Evolutionary conservation across 495 filamentous ascomycete genomes (phyloP), one percentile per base, ranked within the genome.

Genomic region (Opeltia flavorubescens): DNA sequence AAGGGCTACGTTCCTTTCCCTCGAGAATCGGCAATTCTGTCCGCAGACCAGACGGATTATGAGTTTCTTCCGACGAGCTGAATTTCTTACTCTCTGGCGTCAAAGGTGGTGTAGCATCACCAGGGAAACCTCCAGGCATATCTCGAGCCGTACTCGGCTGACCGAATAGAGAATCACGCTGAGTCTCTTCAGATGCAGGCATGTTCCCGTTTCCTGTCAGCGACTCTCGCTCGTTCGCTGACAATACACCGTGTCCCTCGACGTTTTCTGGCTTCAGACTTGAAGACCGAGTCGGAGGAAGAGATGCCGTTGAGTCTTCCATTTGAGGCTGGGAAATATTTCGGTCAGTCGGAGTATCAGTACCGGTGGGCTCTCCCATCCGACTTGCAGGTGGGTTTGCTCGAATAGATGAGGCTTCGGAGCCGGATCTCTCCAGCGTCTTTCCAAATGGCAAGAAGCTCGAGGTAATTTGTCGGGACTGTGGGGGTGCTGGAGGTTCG

Each of bases 371-470:
- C 30, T 80, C 76, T 43, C 78, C 80, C 56, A 75, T 76, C 43
- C 83, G 74, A 57, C 84, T 86, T 34, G 75, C 81, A 23, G 88
- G 80, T n/a, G 86, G 82, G 13, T 83, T 81, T 24, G 83, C 83
- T 65, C 81, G 80, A 2, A 86, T 84, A 2, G 86, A 89, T 17
- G 83, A 85, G 45, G 74, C 77, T 38, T 81, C 61, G 0, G 84
- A 85, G 43, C 86, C 83, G 30, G 73, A 65, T 23, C 76, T 65
- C 27, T 74, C 70, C 24, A 66, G 28, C 23, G 67, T 39, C 8
- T 59, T 66, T 45, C 63, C 69, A 47, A 91, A 77, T 0, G 83
- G 79, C 15, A 85, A 63, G 53, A 81, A 83, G 55, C 70, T 75
- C 13, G 86, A 80, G 27, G 73, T 84, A 46, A 85, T 70, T 58